phyloP scores from a whole-genome alignment of 441 rosid species.

The Omphalea diandra region DNA sequence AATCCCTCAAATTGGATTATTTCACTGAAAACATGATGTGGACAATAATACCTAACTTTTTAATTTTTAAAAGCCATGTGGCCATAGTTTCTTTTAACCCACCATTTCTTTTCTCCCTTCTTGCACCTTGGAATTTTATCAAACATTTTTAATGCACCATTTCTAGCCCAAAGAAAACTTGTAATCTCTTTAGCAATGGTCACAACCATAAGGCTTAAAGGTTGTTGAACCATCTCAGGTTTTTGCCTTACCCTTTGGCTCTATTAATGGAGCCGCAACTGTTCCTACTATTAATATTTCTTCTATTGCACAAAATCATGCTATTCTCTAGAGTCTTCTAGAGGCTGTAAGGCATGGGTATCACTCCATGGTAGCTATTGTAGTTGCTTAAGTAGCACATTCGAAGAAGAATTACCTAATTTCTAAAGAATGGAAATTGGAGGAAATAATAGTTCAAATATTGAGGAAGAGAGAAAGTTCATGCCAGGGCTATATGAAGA shows the following conservation, averaged over 20 bases:
- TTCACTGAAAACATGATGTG: too few species aligned
- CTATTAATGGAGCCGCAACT: conserved; percentile 58
- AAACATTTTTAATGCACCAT: too few species aligned
- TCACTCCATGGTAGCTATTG: conserved; percentile 60
- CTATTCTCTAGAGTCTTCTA: conserved; percentile 67
- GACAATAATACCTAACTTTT: too few species aligned
- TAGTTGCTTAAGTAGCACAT: conserved; percentile 65
- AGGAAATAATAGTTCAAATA: conserved; percentile 38
- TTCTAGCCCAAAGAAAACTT: too few species aligned
- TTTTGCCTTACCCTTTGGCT: conserved; percentile 83
- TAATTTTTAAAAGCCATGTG: too few species aligned
- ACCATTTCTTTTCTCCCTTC: too few species aligned
- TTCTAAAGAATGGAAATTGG: conserved; percentile 69
- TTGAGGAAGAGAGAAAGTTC: conserved; percentile 73
- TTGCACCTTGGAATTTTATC: too few species aligned
- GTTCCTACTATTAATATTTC: conserved; percentile 64
- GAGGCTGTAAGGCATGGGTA: conserved; percentile 68
- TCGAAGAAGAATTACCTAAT: conserved; percentile 68
- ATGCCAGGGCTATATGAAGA: too few species aligned
- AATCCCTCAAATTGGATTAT: too few species aligned
- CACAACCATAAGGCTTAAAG: conserved; percentile 51
- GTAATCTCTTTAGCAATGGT: too few species aligned
- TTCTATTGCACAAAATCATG: conserved; percentile 64
- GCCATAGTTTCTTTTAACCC: too few species aligned
- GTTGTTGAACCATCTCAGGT: conserved; percentile 73